These are phyloP conservation scores for Calonectria crousiana DNA, from an alignment of 2,329 filamentous ascomycete species.

Conservation along the genomic window DNA sequence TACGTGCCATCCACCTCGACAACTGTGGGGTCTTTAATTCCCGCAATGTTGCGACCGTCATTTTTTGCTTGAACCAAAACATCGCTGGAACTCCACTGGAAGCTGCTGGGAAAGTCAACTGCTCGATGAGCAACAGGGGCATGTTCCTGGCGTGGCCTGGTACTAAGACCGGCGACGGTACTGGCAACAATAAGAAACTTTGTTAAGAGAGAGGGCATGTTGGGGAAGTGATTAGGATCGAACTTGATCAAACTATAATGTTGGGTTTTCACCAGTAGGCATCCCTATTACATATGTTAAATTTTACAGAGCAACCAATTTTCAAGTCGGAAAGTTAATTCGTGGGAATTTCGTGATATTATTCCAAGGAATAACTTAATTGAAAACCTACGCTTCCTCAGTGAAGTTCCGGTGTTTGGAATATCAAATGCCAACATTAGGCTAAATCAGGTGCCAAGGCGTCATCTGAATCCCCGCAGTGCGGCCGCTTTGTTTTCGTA, in stretches of 20 bases:
- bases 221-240: too few relatives aligned
- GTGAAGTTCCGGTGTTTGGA: neutral
- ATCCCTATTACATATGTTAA: neutral
- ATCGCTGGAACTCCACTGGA: neutral
- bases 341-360: neutral
- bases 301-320: neutral
- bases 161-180: neutral
- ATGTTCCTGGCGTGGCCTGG: neutral
- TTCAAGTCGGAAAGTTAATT: neutral
- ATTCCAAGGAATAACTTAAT: neutral
- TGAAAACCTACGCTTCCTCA: neutral
- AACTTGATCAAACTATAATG: neutral
- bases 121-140: neutral
- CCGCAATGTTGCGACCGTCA: conserved; percentile 11
- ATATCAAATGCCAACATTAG: neutral
- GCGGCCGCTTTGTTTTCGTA: neutral
- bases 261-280: neutral
- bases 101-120: neutral
- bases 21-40: conserved; percentile 7
- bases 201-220: neutral
- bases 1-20: conserved; percentile 12
- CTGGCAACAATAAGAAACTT: neutral
- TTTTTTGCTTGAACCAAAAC: neutral
- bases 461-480: neutral
- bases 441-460: neutral